phyloP scores from a whole-genome alignment of 331 rosid species.

The Spiraea crenata region DNA sequence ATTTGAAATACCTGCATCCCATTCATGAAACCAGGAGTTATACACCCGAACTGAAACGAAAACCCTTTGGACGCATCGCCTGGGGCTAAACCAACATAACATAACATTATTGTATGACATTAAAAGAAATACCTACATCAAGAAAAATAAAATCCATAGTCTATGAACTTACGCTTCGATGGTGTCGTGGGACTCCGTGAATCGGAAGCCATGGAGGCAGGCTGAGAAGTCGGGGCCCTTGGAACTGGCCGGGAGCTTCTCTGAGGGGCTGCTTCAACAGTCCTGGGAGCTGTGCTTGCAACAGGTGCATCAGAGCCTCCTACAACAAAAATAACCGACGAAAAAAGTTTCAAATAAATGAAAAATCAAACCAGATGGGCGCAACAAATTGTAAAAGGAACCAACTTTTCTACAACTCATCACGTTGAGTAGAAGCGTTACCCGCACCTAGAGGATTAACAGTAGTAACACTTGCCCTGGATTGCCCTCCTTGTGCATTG shows the following conservation, averaged over 20 bases:
- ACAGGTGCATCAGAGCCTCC: slow-evolving; percentile 50
- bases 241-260: slow-evolving; percentile 55
- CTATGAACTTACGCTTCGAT: slow-evolving; percentile 47
- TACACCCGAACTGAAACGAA: slow-evolving; percentile 79
- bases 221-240: slow-evolving; percentile 61
- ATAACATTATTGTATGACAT: background rate
- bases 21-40: slow-evolving; percentile 66
- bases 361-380: slow-evolving; percentile 19
- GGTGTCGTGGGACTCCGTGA: slow-evolving; percentile 39
- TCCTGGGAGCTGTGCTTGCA: slow-evolving; percentile 52
- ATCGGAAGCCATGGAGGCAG: slow-evolving; percentile 46
- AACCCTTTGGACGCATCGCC: slow-evolving; percentile 66
- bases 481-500: slow-evolving; percentile 89
- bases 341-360: slow-evolving; percentile 5
- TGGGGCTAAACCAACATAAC: slow-evolving; percentile 33
- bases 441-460: slow-evolving; percentile 50
- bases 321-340: slow-evolving; percentile 20
- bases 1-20: slow-evolving; percentile 55
- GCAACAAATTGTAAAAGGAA: slow-evolving; percentile 6
- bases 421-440: slow-evolving; percentile 41
- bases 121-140: background rate
- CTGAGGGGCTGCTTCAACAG: slow-evolving; percentile 51
- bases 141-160: background rate
- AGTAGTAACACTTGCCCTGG: slow-evolving; percentile 51
- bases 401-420: background rate